Percentiles rank a stretch among this genome's conserved stretches.
Evolutionary conservation across 2,329 filamentous ascomycete species (phyloP).

Genomic region (Sclerotinia nivalis): DNA sequence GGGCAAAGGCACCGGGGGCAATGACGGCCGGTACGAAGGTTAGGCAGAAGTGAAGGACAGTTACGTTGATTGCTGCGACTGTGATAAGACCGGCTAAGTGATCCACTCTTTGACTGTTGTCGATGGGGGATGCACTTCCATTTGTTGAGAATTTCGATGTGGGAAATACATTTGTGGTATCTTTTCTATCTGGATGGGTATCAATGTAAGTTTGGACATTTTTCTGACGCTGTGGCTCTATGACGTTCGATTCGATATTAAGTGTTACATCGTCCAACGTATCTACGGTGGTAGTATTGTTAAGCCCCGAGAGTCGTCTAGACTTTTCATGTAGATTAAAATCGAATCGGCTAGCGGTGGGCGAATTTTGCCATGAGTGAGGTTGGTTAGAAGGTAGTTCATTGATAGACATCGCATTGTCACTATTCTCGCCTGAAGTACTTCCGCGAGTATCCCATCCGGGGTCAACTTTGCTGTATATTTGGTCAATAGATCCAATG

Average conservation of each 20-base stretch:
- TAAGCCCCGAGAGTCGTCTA: neutral
- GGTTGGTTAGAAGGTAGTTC: conserved; percentile 1
- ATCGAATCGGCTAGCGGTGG: neutral
- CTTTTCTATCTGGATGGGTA: neutral
- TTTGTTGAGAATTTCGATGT: conserved; percentile 14
- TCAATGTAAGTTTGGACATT: neutral
- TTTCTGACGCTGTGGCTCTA: neutral
- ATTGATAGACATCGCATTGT: neutral
- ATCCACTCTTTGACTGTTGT: conserved; percentile 42
- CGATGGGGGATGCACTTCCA: neutral
- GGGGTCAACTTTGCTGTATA: conserved; percentile 12
- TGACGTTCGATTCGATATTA: neutral
- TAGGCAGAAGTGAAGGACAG: conserved; percentile 48
- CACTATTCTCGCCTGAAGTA: neutral
- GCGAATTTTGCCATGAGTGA: conserved; percentile 4
- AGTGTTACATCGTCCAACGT: neutral
- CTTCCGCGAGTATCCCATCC: neutral
- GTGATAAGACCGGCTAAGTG: conserved; percentile 50
- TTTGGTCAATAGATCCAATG: conserved; percentile 14
- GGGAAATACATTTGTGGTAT: neutral
- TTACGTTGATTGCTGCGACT: conserved; percentile 48
- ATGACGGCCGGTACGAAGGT: conserved; percentile 46
- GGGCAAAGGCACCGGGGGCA: conserved; percentile 36
- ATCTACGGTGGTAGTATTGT: neutral
- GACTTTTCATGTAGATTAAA: neutral